These are phyloP conservation scores for Ogataea henricii DNA, from an alignment of 805 yeast species.

Conservation along the genomic window DNA sequence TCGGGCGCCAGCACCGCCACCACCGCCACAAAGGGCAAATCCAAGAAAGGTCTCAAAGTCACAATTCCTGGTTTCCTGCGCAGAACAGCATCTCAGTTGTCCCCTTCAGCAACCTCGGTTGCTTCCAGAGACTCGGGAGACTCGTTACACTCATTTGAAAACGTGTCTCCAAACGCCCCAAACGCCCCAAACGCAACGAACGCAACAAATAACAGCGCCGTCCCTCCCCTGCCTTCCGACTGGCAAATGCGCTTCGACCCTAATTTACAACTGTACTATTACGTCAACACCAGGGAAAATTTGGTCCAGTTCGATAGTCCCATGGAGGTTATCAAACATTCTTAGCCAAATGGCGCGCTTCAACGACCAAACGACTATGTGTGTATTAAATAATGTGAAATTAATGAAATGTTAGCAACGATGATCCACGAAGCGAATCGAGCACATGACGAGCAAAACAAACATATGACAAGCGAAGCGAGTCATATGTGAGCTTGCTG, in stretches of 20 bases:
- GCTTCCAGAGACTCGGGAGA: not conserved
- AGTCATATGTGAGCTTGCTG: too few relatives aligned
- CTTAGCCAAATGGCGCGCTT: not conserved
- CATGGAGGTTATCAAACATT: constrained; percentile 38
- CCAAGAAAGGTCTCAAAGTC: constrained; percentile 7
- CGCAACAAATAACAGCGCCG: too few relatives aligned
- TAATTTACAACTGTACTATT: constrained; percentile 42
- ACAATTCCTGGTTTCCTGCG: constrained; percentile 11
- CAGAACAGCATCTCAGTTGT: constrained; percentile 2
- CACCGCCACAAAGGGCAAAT: not conserved
- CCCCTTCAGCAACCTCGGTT: not conserved
- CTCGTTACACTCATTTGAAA: not conserved
- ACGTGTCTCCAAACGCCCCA: not conserved
- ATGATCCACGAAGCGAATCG: not conserved
- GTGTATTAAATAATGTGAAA: not conserved
- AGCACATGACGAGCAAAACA: not conserved
- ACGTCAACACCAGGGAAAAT: constrained; percentile 38
- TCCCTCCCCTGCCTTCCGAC: constrained; percentile 28
- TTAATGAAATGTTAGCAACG: too few relatives aligned
- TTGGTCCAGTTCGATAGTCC: constrained; percentile 47
- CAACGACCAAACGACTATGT: not conserved
- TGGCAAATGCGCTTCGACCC: constrained; percentile 43
- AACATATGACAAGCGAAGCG: not conserved
- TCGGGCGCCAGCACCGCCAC: constrained; percentile 2
- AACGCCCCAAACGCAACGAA: not conserved